Percentiles rank a stretch among this genome's conserved stretches.
These are phyloP conservation scores for Persicaria maculosa DNA, from an alignment of 148 eudicot species.

Conservation along the genomic window DNA sequence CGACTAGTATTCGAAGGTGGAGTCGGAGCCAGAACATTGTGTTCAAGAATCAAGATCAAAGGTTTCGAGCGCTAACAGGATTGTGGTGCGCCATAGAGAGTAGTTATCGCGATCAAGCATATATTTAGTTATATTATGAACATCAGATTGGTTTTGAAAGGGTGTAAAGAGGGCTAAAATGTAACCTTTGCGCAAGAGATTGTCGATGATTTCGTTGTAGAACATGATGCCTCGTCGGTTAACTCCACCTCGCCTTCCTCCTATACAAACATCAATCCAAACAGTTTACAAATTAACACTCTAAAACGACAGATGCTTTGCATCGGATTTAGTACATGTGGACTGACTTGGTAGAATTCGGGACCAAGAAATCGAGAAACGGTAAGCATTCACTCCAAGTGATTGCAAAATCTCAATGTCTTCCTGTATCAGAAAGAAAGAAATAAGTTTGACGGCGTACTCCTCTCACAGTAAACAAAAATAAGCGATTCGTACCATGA, in stretches of 20 bases:
- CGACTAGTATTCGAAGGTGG: too few relatives aligned
- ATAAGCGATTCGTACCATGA: slow-evolving; percentile 31
- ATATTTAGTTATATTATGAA: too few relatives aligned
- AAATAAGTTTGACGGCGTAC: not conserved
- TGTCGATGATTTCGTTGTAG: slow-evolving; percentile 57
- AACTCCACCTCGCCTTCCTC: slow-evolving; percentile 50
- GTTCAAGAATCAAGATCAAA: too few relatives aligned
- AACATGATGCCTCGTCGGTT: slow-evolving; percentile 51
- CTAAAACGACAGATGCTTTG: too few relatives aligned
- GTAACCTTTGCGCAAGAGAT: slow-evolving; percentile 53
- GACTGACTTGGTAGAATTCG: slow-evolving; percentile 62
- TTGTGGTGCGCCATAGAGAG: too few relatives aligned
- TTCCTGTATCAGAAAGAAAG: slow-evolving; percentile 29
- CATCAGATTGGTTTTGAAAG: not conserved
- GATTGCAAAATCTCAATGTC: slow-evolving; percentile 57
- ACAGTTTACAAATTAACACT: not conserved
- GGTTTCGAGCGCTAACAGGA: too few relatives aligned
- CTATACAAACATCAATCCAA: slow-evolving; percentile 24
- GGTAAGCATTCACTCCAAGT: slow-evolving; percentile 68
- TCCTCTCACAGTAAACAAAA: not conserved
- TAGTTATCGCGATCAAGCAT: too few relatives aligned
- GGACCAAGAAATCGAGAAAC: slow-evolving; percentile 82
- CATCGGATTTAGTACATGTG: not conserved
- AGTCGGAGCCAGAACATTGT: too few relatives aligned
- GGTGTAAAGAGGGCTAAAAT: not conserved